Percentiles rank a stretch among this genome's conserved stretches.
Evolutionary conservation across 2,329 filamentous ascomycete species (phyloP).

Genomic region (Acrodontium crateriforme): DNA sequence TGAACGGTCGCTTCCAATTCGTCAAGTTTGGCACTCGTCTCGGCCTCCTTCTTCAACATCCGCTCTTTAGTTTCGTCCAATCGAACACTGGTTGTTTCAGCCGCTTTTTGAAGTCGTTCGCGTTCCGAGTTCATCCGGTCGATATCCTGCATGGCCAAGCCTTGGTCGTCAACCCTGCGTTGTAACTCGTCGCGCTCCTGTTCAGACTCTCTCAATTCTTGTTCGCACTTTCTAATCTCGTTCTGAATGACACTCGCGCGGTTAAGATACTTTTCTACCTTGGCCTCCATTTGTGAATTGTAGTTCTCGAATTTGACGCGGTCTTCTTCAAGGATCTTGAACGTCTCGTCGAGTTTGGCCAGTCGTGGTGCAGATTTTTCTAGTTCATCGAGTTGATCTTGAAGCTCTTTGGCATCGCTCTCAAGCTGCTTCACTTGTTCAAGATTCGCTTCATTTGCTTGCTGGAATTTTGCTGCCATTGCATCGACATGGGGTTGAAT

Average conservation of each 20-base stretch:
- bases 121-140: constrained; percentile 96
- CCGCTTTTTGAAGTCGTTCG: constrained; percentile 78
- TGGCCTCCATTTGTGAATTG: constrained; percentile 68
- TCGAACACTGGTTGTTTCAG: constrained; percentile 60
- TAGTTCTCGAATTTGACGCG: constrained; percentile 92
- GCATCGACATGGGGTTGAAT: constrained; percentile 71
- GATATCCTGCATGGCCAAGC: constrained; percentile 95
- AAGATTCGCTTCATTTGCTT: constrained; percentile 68
- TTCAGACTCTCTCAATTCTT: constrained; percentile 66
- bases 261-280: constrained; percentile 77
- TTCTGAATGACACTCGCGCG: constrained; percentile 72
- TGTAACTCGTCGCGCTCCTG: constrained; percentile 70
- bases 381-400: constrained; percentile 77
- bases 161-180: constrained; percentile 76
- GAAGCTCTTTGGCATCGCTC: constrained; percentile 65
- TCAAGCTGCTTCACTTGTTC: constrained; percentile 77
- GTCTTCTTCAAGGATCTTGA: constrained; percentile 89
- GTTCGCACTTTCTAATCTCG: constrained; percentile 65
- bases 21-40: constrained; percentile 73
- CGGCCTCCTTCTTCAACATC: constrained; percentile 74
- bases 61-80: constrained; percentile 76
- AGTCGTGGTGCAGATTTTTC: constrained; percentile 77
- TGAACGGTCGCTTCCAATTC: constrained; percentile 85
- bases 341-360: constrained; percentile 71
- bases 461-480: constrained; percentile 81